Evolutionary conservation across 2,329 filamentous ascomycete species (phyloP), one percentile per base, ranked within the genome.

Genomic region (Ascochyta koolunga): DNA sequence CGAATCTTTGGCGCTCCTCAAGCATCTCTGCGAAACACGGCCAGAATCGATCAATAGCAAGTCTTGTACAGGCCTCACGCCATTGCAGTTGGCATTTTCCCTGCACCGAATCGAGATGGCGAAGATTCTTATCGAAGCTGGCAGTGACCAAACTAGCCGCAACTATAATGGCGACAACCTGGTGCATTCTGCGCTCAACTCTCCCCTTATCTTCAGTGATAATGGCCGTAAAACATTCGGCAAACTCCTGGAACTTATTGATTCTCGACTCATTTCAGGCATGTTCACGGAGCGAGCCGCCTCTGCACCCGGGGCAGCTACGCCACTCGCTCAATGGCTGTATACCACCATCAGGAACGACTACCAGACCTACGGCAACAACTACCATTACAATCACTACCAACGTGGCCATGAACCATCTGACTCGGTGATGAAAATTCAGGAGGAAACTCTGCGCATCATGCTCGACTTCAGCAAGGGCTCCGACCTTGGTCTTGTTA

Each of bases 91-190:
- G 9, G 89, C 90, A 1, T 88, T 86, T 57, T 74, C 79, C 2
- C 74, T 84, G 3, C 81, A 83, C 10, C 81, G 82, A 18, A 62
- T 80, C 15, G 76, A 84, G 1, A 81, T 83, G 18, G 82, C 83
- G 15, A 83, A 84, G 64, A 77, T 85, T 0, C 80, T 96, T 31
- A 80, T 93, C 44, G 77, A 81, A 1, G 84, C 83, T 22, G 89
- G 89, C 3, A 89, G 89, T 2, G 85, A 95, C 66, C 87, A 90
- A 66, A 83, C 84, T 1, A 77, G 77, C 29, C 86, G 86, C 21
- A 87, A 90, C 66, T 75, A 75, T 9, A 68, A 76, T 3, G 85
- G 85, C 10, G 80, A 84, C 60, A 96, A 93, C 62, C 76, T 93
- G 15, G 59, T 93, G 1, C 91, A 96, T 2, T 78, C 86, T 6